These are phyloP conservation scores for Moesziomyces sp. DNA, from an alignment of 1,284 basidiomycete species.

Conservation along the genomic window DNA sequence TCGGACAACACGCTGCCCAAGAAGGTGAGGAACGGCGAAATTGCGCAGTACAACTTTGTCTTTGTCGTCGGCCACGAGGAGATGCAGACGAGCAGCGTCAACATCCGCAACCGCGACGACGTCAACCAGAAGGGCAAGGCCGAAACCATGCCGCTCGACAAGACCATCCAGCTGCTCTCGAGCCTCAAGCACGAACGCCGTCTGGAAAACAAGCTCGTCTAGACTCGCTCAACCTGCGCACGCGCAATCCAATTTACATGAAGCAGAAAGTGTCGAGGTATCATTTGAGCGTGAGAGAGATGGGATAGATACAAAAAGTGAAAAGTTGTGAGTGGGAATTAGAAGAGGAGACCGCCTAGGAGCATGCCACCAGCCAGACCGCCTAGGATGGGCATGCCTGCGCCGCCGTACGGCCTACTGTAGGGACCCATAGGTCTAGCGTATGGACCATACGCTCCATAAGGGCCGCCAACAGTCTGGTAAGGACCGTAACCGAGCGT, in stretches of 20 bases:
- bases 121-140: conserved; percentile 62
- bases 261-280: conserved; percentile 5
- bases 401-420: conserved; percentile 28
- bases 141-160: conserved; percentile 61
- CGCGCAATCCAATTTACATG: no score
- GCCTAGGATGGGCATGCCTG: conserved; percentile 27
- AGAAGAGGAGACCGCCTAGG: conserved; percentile 51
- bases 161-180: conserved; percentile 42
- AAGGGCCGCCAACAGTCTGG: conserved; percentile 41
- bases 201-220: conserved; percentile 57
- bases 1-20: conserved; percentile 92
- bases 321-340: background rate
- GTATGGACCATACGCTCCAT: conserved; percentile 38
- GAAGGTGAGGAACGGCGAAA: conserved; percentile 76
- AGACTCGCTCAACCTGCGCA: background rate
- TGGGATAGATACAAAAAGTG: background rate
- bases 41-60: conserved; percentile 86
- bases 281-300: background rate
- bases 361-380: conserved; percentile 50
- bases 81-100: conserved; percentile 83
- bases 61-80: conserved; percentile 96
- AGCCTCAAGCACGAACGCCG: conserved; percentile 52
- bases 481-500: conserved; percentile 46
- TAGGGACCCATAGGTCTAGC: conserved; percentile 38
- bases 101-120: conserved; percentile 80